A percentile compares a stretch with the other conserved stretches of the same genome.
phyloP scores from a whole-genome alignment of 2,329 filamentous ascomycete genomes.

The Kalmusia sp. region DNA sequence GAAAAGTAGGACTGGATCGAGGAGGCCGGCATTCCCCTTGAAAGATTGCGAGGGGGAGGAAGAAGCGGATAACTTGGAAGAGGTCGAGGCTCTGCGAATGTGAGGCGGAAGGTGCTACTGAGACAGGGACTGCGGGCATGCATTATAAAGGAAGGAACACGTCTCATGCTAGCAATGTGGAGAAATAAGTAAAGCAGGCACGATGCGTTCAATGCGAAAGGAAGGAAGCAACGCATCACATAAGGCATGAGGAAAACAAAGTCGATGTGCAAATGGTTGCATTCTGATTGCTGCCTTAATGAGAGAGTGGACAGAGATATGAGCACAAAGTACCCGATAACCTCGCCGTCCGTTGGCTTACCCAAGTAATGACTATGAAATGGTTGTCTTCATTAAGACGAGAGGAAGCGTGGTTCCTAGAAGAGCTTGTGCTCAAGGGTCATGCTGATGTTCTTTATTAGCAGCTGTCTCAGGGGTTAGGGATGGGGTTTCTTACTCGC shows the following conservation, averaged over 20 bases:
- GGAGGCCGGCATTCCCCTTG: slow-evolving; percentile 41
- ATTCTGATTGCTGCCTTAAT: slow-evolving; percentile 5
- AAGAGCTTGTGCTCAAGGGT: slow-evolving; percentile 98
- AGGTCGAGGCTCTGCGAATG: neutral
- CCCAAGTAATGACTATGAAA: neutral
- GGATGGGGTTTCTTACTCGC: slow-evolving; percentile 58
- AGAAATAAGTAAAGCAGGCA: neutral
- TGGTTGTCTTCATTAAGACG: too few relatives aligned
- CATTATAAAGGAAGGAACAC: neutral
- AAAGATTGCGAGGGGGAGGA: neutral
- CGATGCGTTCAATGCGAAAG: neutral
- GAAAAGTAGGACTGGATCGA: slow-evolving; percentile 56
- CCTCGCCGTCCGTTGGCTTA: neutral
- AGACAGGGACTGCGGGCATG: neutral
- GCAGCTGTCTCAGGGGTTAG: too few relatives aligned
- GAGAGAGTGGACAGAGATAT: slow-evolving; percentile 4
- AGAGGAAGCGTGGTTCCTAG: slow-evolving; percentile 23
- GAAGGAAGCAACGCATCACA: neutral
- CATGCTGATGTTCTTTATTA: too few relatives aligned
- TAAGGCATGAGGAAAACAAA: neutral
- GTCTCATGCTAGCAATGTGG: neutral
- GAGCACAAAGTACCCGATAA: too few relatives aligned
- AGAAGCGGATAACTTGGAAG: neutral
- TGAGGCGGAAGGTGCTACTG: neutral
- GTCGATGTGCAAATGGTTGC: neutral